Evolutionary conservation across 106 monocot genomes (phyloP), one percentile per base, ranked within the genome.

Genomic region (Dactylorhiza incarnata): DNA sequence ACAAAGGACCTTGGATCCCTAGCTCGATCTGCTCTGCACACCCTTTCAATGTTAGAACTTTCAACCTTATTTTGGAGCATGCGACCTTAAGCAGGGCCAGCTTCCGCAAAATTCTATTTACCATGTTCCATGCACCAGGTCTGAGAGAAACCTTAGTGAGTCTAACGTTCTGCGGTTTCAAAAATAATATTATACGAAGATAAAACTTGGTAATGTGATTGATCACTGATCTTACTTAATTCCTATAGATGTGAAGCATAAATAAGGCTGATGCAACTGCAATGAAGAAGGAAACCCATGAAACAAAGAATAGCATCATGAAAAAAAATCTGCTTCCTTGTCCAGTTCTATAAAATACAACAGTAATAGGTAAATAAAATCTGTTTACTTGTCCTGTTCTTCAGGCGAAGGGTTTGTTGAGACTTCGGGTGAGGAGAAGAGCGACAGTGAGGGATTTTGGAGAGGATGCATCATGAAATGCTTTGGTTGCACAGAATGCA

Each of bases 121-220:
- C 99, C 82, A 99, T 72, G 75, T 94, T 99, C 69, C 99, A 94
- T 71, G 99, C 99, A 75, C 99, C 99, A 85, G 94, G 86, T 73
- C 99, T 89, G 68, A 99, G 71, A 83, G 91, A 87, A 74, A 81
- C 74, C 82, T 99, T 99, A 71, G 99, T 89, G 79, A 99, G 94
- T 78, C 73, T 86, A 82, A 99, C 99, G 83, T 94, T 99, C 99
- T 99, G 68, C 56, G 85, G 81, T 68, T 82, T 68, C 22, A 67
- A 48, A 43, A 85, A 15, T 74, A 4, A 72, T 67, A 29, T 12
- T 73, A 59, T 59, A 74, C 75, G 58, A 26, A 83, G 20, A 67
- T 59, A 73, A 17, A 56, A 46, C 45, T 46, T 46, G 5, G 5
- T 45, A 45, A 45, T 44, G 69, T 46, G 26, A 3, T 2, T 26